Percentiles rank a stretch among this genome's conserved stretches.
Conservation (phyloP, 176 grass and related monocot species). For the Canna indica region DNA sequence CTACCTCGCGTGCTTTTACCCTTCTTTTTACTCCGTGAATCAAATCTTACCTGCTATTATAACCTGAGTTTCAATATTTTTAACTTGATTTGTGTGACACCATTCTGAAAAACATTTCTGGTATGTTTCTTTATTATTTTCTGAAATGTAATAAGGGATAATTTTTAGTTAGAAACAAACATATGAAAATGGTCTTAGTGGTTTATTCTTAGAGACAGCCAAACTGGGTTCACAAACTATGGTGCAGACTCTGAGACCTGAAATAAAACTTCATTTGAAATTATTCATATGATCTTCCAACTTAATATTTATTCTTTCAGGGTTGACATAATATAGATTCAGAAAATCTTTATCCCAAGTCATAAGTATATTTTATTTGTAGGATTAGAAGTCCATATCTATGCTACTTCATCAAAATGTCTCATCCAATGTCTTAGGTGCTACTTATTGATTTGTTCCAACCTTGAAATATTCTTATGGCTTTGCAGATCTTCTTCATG, state of each 20-base stretch:
- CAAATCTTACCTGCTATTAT: not conserved
- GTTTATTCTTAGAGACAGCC: not conserved
- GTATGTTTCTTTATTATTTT: not conserved
- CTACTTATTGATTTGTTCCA: not conserved
- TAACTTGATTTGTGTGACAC: not conserved
- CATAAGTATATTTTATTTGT: not conserved
- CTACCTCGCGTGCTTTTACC: not conserved
- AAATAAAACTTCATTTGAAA: no score
- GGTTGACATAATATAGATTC: not conserved
- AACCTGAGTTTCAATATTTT: not conserved
- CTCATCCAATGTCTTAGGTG: not conserved
- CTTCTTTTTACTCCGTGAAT: not conserved
- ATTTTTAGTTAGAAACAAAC: not conserved
- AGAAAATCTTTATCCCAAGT: not conserved
- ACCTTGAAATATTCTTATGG: not conserved
- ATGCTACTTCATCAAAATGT: not conserved
- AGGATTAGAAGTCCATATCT: not conserved
- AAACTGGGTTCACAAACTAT: not conserved
- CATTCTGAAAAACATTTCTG: no score
- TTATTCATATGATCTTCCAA: no score
- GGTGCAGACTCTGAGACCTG: no score
- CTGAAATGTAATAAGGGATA: not conserved
- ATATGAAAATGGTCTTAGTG: not conserved
- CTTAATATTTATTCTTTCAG: not conserved
- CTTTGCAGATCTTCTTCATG: slow-evolving; percentile 52